Conservation (phyloP, 495 filamentous ascomycete species). For the Tuber melanosporum region DNA sequence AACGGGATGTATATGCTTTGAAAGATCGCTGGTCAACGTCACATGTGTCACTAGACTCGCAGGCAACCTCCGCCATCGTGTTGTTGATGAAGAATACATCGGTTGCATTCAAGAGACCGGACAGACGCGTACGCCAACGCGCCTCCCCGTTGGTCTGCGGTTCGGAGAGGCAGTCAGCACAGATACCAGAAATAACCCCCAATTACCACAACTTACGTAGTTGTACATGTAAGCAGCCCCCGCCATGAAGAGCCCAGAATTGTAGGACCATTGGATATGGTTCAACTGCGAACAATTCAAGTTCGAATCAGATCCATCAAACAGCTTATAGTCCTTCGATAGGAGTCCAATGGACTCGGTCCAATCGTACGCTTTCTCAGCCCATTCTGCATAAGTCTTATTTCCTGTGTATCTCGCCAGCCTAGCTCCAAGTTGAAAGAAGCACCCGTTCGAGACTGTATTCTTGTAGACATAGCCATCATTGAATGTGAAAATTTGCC, state of each 20-base stretch:
- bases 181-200: not conserved
- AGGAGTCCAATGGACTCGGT: slow-evolving; percentile 57
- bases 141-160: slow-evolving; percentile 41
- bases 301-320: slow-evolving; percentile 58
- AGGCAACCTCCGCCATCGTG: slow-evolving; percentile 62
- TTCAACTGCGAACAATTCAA: slow-evolving; percentile 33
- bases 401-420: slow-evolving; percentile 72
- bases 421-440: slow-evolving; percentile 73
- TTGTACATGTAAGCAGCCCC: slow-evolving; percentile 71
- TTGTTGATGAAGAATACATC: slow-evolving; percentile 56
- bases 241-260: slow-evolving; percentile 57
- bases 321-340: slow-evolving; percentile 56
- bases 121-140: slow-evolving; percentile 26
- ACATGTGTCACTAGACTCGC: slow-evolving; percentile 51
- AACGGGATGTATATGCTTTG: slow-evolving; percentile 78
- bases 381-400: slow-evolving; percentile 70
- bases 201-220: slow-evolving; percentile 39
- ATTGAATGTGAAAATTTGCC: slow-evolving; percentile 81
- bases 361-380: slow-evolving; percentile 69
- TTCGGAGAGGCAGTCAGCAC: slow-evolving; percentile 20
- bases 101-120: slow-evolving; percentile 55
- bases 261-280: slow-evolving; percentile 59
- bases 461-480: slow-evolving; percentile 78
- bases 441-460: slow-evolving; percentile 72
- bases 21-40: slow-evolving; percentile 73